Base-by-base conservation (phyloP, 1,284 basidiomycete genomes). In the Cryptococcus sp. region DNA sequence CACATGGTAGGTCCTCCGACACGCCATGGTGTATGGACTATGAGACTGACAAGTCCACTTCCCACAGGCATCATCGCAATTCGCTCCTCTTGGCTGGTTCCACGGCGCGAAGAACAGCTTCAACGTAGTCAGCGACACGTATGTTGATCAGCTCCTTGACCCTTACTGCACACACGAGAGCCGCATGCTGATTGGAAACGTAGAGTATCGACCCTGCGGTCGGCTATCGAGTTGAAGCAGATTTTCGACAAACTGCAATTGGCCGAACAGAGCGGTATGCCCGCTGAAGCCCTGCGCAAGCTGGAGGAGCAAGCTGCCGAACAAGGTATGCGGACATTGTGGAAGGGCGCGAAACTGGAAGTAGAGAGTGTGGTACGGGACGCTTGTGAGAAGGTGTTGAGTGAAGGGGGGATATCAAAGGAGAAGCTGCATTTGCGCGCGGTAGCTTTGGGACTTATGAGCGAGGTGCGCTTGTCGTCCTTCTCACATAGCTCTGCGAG, bases 291-390 rank as follows among this genome's bases (percentile, higher is more conserved):
- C 74, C 89, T 89, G 80, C 86, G 86, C 70, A 87, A 90, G 66
- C 81, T 99, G 2, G 96, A 99, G 74, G 95, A 99, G 70, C 89
- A 93, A 72, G 95, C 95, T 1, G 93, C 96, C 0, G 92, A 96
- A 80, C 98, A 98, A 78, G 91, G 72, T n/a, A 66, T 95, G 8
- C 88, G 93, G 66, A 92, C 92, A 0, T 80, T 95, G 25, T 95
- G 94, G 85, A 95, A 95, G 83, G 93, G 94, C 4, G 89, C 94
- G 25, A 97, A 96, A 74, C 85, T 98, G 19, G 95, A 98, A 77
- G 86, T 98, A 51, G 94, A 99, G 76, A 90, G 89, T 17, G 88
- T 99, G 35, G 83, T 99, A 11, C 85, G 95, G 40, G 95, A 98
- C 76, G 91, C 91, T 0, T 94, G 92, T 73, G 95, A 99, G 69